Conservation (phyloP, 805 yeast species). For the Nakazawaea holstii region DNA sequence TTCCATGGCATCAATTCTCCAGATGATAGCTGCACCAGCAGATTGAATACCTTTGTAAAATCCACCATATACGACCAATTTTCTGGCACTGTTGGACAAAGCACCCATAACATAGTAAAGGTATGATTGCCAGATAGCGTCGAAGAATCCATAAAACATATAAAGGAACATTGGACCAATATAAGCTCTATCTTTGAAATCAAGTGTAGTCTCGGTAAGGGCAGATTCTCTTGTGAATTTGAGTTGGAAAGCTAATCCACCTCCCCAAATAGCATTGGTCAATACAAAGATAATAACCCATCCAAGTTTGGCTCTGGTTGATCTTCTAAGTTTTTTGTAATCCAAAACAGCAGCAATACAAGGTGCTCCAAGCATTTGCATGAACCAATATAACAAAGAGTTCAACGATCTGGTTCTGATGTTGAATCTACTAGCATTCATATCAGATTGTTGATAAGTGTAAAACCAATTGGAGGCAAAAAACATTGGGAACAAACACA, state of each 20-base stretch:
- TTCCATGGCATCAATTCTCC: constrained; percentile 47
- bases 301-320: constrained; percentile 41
- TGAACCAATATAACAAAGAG: constrained; percentile 54
- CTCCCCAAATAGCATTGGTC: constrained; percentile 53
- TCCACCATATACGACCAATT: constrained; percentile 52
- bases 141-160: constrained; percentile 56
- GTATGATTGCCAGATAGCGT: constrained; percentile 56
- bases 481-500: constrained; percentile 54
- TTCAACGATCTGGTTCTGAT: constrained; percentile 58
- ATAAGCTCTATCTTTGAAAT: constrained; percentile 40
- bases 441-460: constrained; percentile 58
- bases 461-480: constrained; percentile 63
- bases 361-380: constrained; percentile 55
- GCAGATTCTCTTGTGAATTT: constrained; percentile 19
- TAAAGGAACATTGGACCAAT: constrained; percentile 59
- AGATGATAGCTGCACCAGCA: constrained; percentile 57
- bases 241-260: constrained; percentile 30
- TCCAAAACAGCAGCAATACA: constrained; percentile 45
- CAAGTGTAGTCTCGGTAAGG: constrained; percentile 27
- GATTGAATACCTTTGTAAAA: constrained; percentile 61
- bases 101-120: constrained; percentile 57
- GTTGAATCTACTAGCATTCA: constrained; percentile 50
- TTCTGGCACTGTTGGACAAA: constrained; percentile 51
- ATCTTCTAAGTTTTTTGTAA: constrained; percentile 32
- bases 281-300: constrained; percentile 33